Base-by-base conservation (phyloP, 2,329 filamentous ascomycete genomes). In the Venturiaceae sp. region DNA sequence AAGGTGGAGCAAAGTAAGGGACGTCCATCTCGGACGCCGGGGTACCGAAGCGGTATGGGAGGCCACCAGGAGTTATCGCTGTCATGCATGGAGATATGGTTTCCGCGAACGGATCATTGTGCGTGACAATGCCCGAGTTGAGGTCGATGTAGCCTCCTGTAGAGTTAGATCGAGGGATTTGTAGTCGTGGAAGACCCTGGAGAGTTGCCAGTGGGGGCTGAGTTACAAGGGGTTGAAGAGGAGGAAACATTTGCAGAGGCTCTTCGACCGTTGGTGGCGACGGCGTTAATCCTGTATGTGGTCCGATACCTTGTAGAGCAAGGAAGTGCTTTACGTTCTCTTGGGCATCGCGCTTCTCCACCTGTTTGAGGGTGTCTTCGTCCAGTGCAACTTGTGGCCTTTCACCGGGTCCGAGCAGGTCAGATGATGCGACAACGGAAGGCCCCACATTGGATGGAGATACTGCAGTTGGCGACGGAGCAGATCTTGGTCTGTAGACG, bases 271-370 rank as follows among this genome's bases (percentile, higher is more conserved):
- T 14, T 70, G 72, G 30, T 68, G 73, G 23, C 70, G 66, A 28
- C 68, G 71, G 57, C 70, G 67, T 60, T 72, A 68, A 64, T 86
- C 87, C 3, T 87, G 67, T 65, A 64, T 69, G 71, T 64, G 82
- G 79, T 54, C 81, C 75, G 60, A 83, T 68, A 70, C 88, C 86
- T 70, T 97, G 92, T 69, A 96, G 92, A 67, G 83, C 83, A 57
- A 97, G 81, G 73, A 96, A 97, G 64, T 95, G 90, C 67, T 89
- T 86, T 36, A 97, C 90, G 65, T 92, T 95, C 73, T 96, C 92
- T 71, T 95, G 92, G 5, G 92, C 88, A 67, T 96, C 91, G 57
- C 87, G 82, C 19, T 79, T 77, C 67, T 87, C 80, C 33, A 96
- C 69, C 62, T 80, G 83, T 60, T 84, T 83, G 16, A 96, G 83